A percentile compares a stretch with the other conserved stretches of the same genome.
Evolutionary conservation across 2,329 filamentous ascomycete species (phyloP).

Genomic region (Coniochaeta prunicola): DNA sequence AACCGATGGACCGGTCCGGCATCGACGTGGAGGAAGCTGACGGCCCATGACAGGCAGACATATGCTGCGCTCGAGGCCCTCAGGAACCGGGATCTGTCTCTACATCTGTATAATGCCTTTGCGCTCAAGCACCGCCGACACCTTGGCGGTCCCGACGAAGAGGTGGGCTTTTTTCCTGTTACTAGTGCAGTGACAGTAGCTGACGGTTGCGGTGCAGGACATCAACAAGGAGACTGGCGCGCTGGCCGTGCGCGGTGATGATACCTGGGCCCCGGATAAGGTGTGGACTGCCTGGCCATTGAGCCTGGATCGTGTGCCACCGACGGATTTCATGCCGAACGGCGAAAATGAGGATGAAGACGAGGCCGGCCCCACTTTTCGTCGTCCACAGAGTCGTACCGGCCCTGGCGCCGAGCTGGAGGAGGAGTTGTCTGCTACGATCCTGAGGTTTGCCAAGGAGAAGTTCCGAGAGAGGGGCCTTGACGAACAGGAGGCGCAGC

Average conservation of each 20-base stretch:
- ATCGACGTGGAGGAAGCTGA: conserved; percentile 60
- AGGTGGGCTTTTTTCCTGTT: background rate
- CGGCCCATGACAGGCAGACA: conserved; percentile 54
- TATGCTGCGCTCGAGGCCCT: conserved; percentile 56
- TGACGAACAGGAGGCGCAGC: background rate
- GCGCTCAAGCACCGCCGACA: conserved; percentile 48
- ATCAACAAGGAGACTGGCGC: conserved; percentile 19
- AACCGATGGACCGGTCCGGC: conserved; percentile 66
- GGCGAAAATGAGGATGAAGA: conserved; percentile 35
- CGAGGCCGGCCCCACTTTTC: conserved; percentile 19
- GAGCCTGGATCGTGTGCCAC: conserved; percentile 52
- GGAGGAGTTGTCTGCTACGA: conserved; percentile 60
- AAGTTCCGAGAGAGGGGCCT: conserved; percentile 41
- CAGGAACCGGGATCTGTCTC: conserved; percentile 58
- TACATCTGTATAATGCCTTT: conserved; percentile 76
- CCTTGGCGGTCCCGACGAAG: background rate
- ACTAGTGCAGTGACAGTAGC: background rate
- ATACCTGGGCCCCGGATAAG: conserved; percentile 45
- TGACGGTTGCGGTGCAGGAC: background rate
- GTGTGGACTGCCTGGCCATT: conserved; percentile 85
- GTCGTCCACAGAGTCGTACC: background rate
- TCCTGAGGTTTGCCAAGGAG: conserved; percentile 61
- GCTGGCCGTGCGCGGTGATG: background rate
- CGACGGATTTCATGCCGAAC: conserved; percentile 40
- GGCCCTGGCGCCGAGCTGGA: conserved; percentile 51